phyloP scores from a whole-genome alignment of 2,329 filamentous ascomycete genomes.

The Epichloe amarillans region DNA sequence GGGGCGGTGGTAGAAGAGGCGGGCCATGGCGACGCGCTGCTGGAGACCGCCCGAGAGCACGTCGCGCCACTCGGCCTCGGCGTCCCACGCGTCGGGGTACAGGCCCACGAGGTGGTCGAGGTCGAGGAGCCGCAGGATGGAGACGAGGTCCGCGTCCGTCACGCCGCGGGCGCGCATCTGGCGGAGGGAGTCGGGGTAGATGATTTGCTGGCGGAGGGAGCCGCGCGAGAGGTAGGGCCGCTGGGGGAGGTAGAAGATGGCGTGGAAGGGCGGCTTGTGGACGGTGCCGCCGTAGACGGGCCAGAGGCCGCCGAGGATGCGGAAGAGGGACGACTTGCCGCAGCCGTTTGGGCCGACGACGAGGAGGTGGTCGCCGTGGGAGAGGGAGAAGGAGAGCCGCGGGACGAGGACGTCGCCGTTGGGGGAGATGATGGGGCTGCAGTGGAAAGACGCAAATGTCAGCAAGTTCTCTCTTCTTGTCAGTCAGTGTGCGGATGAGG shows the following conservation, averaged over 20 bases:
- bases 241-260: slow-evolving; percentile 95
- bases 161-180: slow-evolving; percentile 78
- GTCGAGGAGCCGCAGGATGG: slow-evolving; percentile 65
- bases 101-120: slow-evolving; percentile 72
- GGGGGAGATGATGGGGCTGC: slow-evolving; percentile 78
- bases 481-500: background rate
- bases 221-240: slow-evolving; percentile 86
- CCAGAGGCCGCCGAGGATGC: slow-evolving; percentile 92
- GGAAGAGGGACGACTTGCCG: slow-evolving; percentile 90
- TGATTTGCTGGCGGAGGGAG: slow-evolving; percentile 89
- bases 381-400: slow-evolving; percentile 75
- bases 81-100: slow-evolving; percentile 71
- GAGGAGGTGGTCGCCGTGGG: slow-evolving; percentile 77
- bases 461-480: too few relatives aligned
- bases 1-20: slow-evolving; percentile 85
- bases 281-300: slow-evolving; percentile 93
- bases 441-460: slow-evolving; percentile 5
- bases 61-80: slow-evolving; percentile 93
- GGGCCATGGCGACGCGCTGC: slow-evolving; percentile 92
- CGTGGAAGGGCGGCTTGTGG: slow-evolving; percentile 76
- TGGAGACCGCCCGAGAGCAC: slow-evolving; percentile 85
- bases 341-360: slow-evolving; percentile 96
- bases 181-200: slow-evolving; percentile 80
- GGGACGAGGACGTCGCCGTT: slow-evolving; percentile 88
- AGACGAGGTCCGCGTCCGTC: slow-evolving; percentile 66